Percentiles rank a stretch among this genome's conserved stretches.
Evolutionary conservation across 305 asterid species (phyloP).

Genomic region (Fraxinus baroniana): DNA sequence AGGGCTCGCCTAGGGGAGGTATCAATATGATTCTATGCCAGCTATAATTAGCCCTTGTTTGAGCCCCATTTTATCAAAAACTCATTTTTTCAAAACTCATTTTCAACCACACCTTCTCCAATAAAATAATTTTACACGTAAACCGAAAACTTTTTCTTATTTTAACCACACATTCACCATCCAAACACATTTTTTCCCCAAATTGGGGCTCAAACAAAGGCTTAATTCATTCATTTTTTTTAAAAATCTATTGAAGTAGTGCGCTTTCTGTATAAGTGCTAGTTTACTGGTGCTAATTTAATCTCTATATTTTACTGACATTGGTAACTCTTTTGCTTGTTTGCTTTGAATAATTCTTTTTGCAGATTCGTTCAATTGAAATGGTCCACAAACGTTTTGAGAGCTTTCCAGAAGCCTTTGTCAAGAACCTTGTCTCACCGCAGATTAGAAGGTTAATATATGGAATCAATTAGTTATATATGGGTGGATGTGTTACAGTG

Average conservation of each 20-base stretch:
- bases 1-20: slow-evolving; percentile 97
- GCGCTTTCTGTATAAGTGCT: slow-evolving; percentile 2
- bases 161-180: not conserved
- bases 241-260: not conserved
- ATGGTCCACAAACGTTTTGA: slow-evolving; percentile 98
- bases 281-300: slow-evolving; percentile 9
- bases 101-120: not conserved
- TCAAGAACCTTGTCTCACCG: slow-evolving; percentile 72
- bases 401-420: slow-evolving; percentile 96
- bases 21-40: slow-evolving; percentile 21
- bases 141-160: no score
- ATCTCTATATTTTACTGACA: slow-evolving; percentile 17
- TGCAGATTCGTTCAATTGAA: slow-evolving; percentile 90
- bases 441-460: slow-evolving; percentile 54
- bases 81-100: not conserved
- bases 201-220: not conserved
- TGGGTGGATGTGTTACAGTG: slow-evolving; percentile 13
- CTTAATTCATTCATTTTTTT: not conserved
- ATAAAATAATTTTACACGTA: no score
- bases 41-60: slow-evolving; percentile 3
- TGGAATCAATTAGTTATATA: slow-evolving; percentile 13
- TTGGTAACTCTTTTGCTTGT: slow-evolving; percentile 19
- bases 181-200: not conserved
- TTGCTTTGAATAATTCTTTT: slow-evolving; percentile 23
- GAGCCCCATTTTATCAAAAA: not conserved